Evolutionary conservation across 78 protist genomes (phyloP), one percentile per base, ranked within the genome.

Genomic region (Isochrysis galbana): DNA sequence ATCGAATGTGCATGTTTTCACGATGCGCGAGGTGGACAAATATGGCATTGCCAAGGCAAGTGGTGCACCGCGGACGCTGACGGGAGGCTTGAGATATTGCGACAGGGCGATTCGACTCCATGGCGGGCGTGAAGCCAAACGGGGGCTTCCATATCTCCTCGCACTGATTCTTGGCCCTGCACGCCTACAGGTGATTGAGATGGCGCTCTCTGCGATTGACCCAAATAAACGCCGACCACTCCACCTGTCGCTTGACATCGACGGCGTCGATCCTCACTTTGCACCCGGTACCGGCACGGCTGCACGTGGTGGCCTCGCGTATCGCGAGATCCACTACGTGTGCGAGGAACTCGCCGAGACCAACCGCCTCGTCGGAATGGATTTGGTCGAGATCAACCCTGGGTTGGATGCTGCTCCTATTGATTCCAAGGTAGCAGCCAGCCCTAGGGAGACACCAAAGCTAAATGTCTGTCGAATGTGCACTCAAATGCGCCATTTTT

Each of bases 231-330:
- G 14, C 69, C 55, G 80, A 1, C 95, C 95, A 26, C 72, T 89
- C 23, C 90, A 90, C 34, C 48, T 93, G 36, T 32, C 87, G 48
- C 87, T 89, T 44, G 95, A 93, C 91, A 41, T 93, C 51, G 95
- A 93, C 51, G 90, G 67, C 7, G 23, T 90, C 78, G 95, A 93
- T 82, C 95, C 95, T 5, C 72, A 46, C 48, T 86, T 51, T 34
- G 61, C 84, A 61, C 91, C 34, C 25, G 36, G 92, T 39, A 72
- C 69, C 3, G 54, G 69, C 47, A 29, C 69, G 32, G 0, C 14
- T 34, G 92, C 54, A n/a, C 82, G 70, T n/a, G 87, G 61, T n/a
- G 95, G 95, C 19, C 80, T 93, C 51, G 14, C 70, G n/a, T 69
- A 41, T 54, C 93, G 89, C 54, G 93, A 93, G 91, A 51, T 38